Evolutionary conservation across 2,329 filamentous ascomycete species (phyloP), one percentile per base, ranked within the genome.

Genomic region (Talaromyces marneffei): DNA sequence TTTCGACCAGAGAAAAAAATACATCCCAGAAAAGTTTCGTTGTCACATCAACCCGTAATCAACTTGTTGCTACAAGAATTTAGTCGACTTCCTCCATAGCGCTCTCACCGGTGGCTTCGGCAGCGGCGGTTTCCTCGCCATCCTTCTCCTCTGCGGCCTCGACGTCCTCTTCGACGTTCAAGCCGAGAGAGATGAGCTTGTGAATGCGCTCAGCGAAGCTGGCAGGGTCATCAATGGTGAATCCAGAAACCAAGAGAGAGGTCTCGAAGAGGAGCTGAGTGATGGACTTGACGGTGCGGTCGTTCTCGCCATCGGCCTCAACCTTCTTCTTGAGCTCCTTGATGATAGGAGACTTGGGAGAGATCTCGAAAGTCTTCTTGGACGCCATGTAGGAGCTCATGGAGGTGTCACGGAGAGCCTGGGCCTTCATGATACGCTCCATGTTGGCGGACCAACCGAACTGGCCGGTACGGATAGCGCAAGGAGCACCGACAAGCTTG

Each of bases 401-500:
- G 74, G 92, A 97, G 70, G 94, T 99, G 83, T 99, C 94, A 83
- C 94, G 94, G 74, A 99, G 93, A 75, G 94, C 94, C 85, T 99
- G 94, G 29, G 94, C 94, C 89, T 99, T 99, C 94, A 99, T 99
- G 88, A 99, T 99, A 85, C 94, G 94, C 87, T 99, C 94, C 94
- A 99, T 99, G 87, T 99, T 99, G 77, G 94, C 94, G 62, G 93
- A 97, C 94, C 94, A 99, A 82, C 94, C 94, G 80, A 99, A 99
- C 83, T 97, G 94, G 75, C 94, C 94, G 70, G 94, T 99, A 80
- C 94, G 93, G 85, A 99, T 97, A 78, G 94, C 94, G 81, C 94
- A 97, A 75, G 94, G 94, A 67, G 94, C 86, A 76, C 89, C 90
- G 71, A 90, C 87, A 64, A 99, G 88, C 89, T 97, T 97, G 90